These are phyloP conservation scores for Ceratocystis alfenasii DNA, from an alignment of 2,329 filamentous ascomycete genomes.

Conservation along the genomic window DNA sequence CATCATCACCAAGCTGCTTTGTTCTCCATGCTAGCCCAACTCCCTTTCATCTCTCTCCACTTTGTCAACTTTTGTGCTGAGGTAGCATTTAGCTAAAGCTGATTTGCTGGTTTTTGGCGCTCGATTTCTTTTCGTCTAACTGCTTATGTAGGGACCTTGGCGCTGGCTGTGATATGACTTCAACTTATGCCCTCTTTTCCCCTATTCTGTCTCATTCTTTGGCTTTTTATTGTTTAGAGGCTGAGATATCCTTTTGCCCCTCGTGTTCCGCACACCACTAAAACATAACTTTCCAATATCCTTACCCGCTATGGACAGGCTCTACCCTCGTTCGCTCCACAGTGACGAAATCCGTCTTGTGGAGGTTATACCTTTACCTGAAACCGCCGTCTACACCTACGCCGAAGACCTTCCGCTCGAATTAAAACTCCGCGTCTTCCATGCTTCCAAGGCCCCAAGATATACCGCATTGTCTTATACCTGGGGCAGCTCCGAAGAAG, in stretches of 20 bases:
- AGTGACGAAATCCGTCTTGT: constrained; percentile 21
- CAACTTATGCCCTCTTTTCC: not conserved
- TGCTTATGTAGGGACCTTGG: not conserved
- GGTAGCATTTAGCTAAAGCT: constrained; percentile 1
- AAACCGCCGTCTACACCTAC: not conserved
- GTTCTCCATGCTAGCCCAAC: not conserved
- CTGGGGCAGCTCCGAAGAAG: constrained; percentile 25
- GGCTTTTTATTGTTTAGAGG: not conserved
- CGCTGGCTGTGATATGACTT: not conserved
- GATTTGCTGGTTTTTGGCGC: constrained; percentile 1
- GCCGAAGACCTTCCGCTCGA: constrained; percentile 14
- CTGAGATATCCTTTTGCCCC: not conserved
- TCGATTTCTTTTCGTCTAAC: not conserved
- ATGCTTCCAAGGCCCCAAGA: constrained; percentile 15
- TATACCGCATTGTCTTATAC: constrained; percentile 28
- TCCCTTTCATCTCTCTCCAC: not conserved
- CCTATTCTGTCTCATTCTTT: constrained; percentile 10
- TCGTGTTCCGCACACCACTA: not conserved
- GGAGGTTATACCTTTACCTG: constrained; percentile 18
- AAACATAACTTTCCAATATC: not conserved
- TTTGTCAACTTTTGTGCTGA: not conserved
- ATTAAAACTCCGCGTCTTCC: constrained; percentile 19
- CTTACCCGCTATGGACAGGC: constrained; percentile 10
- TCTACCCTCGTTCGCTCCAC: constrained; percentile 15
- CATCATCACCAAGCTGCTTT: not conserved